Conservation (phyloP, 306 rosid species). For the Lathyrus aphaca region DNA sequence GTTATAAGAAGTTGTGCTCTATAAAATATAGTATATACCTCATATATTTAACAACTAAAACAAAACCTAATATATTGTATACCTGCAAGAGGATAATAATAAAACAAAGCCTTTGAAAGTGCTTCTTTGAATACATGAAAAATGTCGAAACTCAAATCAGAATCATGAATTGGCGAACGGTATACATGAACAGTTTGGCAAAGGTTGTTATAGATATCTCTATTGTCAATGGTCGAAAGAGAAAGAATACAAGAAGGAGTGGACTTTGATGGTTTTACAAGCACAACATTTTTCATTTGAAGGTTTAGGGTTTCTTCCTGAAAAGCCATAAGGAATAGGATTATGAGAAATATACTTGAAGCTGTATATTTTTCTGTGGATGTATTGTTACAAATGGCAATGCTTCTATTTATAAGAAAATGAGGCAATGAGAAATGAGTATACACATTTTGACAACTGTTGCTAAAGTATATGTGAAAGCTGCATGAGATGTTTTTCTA, state of each 20-base stretch:
- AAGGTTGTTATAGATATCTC: background rate
- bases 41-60: too few species aligned
- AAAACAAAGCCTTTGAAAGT: conserved; percentile 42
- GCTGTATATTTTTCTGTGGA: too few species aligned
- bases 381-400: too few species aligned
- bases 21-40: too few species aligned
- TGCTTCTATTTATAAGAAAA: too few species aligned
- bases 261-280: conserved; percentile 45
- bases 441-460: too few species aligned
- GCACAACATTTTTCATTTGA: conserved; percentile 26
- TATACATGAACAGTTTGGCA: conserved; percentile 42
- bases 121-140: conserved; percentile 45
- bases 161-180: conserved; percentile 22
- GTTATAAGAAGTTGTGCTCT: too few species aligned
- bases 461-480: too few species aligned
- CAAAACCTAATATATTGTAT: too few species aligned
- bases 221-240: conserved; percentile 46
- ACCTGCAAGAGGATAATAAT: conserved; percentile 29
- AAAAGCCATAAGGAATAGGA: conserved; percentile 29
- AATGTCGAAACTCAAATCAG: conserved; percentile 25
- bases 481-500: too few species aligned
- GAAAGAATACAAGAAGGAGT: conserved; percentile 40
- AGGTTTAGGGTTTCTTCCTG: background rate
- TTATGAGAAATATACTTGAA: background rate
- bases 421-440: too few species aligned